These are phyloP conservation scores for Piromyces finnis DNA, from an alignment of 192 early-diverging fungal species.

Conservation along the genomic window DNA sequence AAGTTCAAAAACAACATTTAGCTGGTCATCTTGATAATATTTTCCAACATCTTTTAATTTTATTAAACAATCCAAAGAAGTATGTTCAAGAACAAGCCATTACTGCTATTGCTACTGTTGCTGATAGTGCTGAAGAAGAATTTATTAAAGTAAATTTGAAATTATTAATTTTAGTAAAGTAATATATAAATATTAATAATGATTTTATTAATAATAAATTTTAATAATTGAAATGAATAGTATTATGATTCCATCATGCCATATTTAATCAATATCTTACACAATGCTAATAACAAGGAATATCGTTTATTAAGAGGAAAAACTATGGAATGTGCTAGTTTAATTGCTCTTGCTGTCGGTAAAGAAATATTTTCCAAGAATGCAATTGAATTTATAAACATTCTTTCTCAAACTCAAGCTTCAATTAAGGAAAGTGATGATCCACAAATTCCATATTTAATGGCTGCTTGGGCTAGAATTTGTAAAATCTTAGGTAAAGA, in stretches of 20 bases:
- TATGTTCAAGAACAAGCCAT: slow-evolving; percentile 99
- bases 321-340: slow-evolving; percentile 90
- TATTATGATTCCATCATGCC: slow-evolving; percentile 95
- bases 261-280: slow-evolving; percentile 71
- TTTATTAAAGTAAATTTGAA: slow-evolving; percentile 54
- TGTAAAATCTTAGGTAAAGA: slow-evolving; percentile 87
- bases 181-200: no score
- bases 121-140: slow-evolving; percentile 80
- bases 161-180: no score
- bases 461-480: slow-evolving; percentile 90
- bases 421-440: slow-evolving; percentile 74
- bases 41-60: slow-evolving; percentile 63
- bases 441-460: slow-evolving; percentile 78
- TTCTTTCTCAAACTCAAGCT: slow-evolving; percentile 64
- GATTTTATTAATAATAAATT: no score
- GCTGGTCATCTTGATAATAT: slow-evolving; percentile 81
- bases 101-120: slow-evolving; percentile 91
- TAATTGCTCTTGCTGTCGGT: slow-evolving; percentile 86
- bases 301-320: slow-evolving; percentile 86
- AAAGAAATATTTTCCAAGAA: slow-evolving; percentile 71
- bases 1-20: slow-evolving; percentile 60
- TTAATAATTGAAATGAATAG: background rate
- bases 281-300: slow-evolving; percentile 66
- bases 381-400: slow-evolving; percentile 56
- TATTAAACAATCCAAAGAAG: slow-evolving; percentile 65